Base-by-base conservation (phyloP, 2,329 filamentous ascomycete species). In the Trichoderma afroharzianum region DNA sequence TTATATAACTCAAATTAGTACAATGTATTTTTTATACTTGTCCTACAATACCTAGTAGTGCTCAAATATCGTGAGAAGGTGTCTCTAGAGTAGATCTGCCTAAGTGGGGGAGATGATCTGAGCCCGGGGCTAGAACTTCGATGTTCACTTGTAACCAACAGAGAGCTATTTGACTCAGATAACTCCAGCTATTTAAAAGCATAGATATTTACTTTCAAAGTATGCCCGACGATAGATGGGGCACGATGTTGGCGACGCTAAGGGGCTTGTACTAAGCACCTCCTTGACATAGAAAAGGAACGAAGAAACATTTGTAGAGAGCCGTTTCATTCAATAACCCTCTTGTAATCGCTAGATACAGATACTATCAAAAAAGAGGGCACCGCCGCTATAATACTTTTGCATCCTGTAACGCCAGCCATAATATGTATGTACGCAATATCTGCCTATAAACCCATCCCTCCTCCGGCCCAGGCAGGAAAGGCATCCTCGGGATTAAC, bases 401-500 rank as follows among this genome's bases (percentile, higher is more conserved):
- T 68, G 63, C 70, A 69, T 61, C 70, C 63, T 69, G 68, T 33
- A 76, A 76, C 74, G 74, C 74, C 75, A 55, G 63, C 71, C 63
- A 72, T 74, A 53, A 67, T 32, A 24, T 62, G 64, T 73, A 73
- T 63, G 63, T 62, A 73, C 61, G 71, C 53, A 24, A 53, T 26
- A 69, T 69, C 57, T 69, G 47, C 72, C 72, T 77, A 82, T 74
- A 82, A 59, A 6, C 78, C 80, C 66, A 82, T 74, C 3, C 80
- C 81, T 62, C 80, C 81, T 5, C 77, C 81, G 18, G 80, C 80
- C 81, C 81, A 82, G 18, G 75, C 80, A 9, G 78, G 77, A 70
- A 82, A 81, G 15, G 73, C 76, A 55, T 78, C 78, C 50, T 75
- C 72, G 14, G 63, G 74, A 74, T 59, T 76, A 24, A 33, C 68